Evolutionary conservation across 345 rosid genomes (phyloP).

Genomic region (Aegle marmelos): DNA sequence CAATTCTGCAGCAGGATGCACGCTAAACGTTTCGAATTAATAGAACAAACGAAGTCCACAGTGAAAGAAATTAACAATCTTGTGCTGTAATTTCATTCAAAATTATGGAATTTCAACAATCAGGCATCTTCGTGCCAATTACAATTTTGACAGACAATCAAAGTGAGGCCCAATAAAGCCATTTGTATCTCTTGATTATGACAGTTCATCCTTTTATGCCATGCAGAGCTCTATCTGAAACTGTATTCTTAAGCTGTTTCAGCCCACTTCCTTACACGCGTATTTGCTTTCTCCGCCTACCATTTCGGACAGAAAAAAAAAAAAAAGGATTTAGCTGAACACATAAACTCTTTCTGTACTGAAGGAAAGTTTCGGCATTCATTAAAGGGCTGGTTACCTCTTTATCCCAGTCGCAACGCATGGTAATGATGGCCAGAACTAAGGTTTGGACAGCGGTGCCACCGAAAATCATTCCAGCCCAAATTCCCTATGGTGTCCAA

Average conservation of each 20-base stretch:
- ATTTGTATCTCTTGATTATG: neutral
- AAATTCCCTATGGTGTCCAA: constrained; percentile 51
- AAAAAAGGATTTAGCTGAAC: neutral
- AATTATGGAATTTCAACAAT: neutral
- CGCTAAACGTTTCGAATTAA: too few species aligned
- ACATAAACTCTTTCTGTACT: neutral
- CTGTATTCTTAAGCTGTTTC: neutral
- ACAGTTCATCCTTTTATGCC: neutral
- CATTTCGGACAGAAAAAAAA: neutral
- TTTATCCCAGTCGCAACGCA: constrained; percentile 73
- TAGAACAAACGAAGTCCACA: too few species aligned
- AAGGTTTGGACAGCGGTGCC: constrained; percentile 74
- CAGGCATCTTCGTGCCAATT: neutral
- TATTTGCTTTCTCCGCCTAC: constrained; percentile 71
- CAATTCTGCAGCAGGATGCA: too few species aligned
- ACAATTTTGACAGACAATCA: neutral
- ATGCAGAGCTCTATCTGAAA: neutral
- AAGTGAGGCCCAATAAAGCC: neutral
- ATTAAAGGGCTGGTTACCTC: constrained; percentile 38
- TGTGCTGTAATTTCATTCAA: neutral
- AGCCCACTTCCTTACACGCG: constrained; percentile 61
- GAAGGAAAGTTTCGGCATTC: neutral
- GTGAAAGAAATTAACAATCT: neutral
- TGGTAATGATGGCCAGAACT: constrained; percentile 46
- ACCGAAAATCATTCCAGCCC: constrained; percentile 94